Conservation (phyloP, 192 early-diverging fungal species). For the Chytriomyces confervae region DNA sequence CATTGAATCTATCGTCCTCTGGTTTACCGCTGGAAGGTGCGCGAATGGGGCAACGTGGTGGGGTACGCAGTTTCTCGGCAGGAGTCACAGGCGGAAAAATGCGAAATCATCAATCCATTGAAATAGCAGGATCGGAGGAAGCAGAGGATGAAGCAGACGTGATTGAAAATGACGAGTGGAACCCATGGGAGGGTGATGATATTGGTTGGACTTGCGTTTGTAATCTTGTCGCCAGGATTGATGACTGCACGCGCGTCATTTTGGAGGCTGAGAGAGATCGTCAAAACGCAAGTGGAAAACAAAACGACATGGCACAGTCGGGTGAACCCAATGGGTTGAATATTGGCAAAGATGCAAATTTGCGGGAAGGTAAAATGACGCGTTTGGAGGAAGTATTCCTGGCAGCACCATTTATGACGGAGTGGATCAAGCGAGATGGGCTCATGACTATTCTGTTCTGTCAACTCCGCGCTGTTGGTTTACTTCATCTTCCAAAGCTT, state of each 20-base stretch:
- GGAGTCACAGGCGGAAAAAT: background rate
- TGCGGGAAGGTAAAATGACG: background rate
- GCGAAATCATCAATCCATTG: background rate
- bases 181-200: slow-evolving; percentile 22
- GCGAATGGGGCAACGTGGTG: background rate
- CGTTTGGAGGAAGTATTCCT: slow-evolving; percentile 26
- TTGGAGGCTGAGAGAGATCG: background rate
- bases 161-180: background rate
- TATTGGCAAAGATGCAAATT: background rate
- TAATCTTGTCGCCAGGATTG: slow-evolving; percentile 1
- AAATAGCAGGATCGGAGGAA: background rate
- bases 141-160: background rate
- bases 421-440: slow-evolving; percentile 29
- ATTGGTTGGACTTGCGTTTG: slow-evolving; percentile 20
- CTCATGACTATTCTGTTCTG: slow-evolving; percentile 36
- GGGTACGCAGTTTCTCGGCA: background rate
- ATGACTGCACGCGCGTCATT: background rate
- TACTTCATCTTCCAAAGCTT: slow-evolving; percentile 11
- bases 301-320: background rate
- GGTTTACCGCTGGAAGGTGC: background rate
- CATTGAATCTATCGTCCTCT: background rate
- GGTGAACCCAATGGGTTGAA: background rate
- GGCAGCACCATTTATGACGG: slow-evolving; percentile 6
- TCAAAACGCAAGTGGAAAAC: background rate
- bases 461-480: slow-evolving; percentile 42